A percentile compares a stretch with the other conserved stretches of the same genome.
phyloP scores from a whole-genome alignment of 371 early-diverging fungal species.

The Zychaea mexicana region DNA sequence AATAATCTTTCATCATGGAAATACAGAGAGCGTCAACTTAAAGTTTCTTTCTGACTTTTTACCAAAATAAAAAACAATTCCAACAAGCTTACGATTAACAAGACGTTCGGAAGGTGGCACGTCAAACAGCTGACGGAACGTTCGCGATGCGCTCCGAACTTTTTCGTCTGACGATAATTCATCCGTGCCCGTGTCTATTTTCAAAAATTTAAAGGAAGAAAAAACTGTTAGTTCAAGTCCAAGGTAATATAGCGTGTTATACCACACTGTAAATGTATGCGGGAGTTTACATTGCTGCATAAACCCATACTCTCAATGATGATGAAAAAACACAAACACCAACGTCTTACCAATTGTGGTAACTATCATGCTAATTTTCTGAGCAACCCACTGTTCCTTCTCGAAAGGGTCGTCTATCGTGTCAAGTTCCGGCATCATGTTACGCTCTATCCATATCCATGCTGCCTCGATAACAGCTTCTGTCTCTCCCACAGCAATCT shows the following conservation, averaged over 20 bases:
- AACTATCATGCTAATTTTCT: slow-evolving; percentile 88
- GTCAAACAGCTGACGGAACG: slow-evolving; percentile 90
- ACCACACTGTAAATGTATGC: no score
- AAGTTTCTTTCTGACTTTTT: no score
- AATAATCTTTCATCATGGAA: slow-evolving; percentile 68
- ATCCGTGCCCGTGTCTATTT: slow-evolving; percentile 67
- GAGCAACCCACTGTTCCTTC: slow-evolving; percentile 82
- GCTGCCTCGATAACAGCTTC: slow-evolving; percentile 79
- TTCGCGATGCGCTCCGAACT: slow-evolving; percentile 85
- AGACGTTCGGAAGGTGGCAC: slow-evolving; percentile 83
- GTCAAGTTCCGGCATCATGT: slow-evolving; percentile 73
- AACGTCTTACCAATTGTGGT: slow-evolving; percentile 65
- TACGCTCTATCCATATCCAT: slow-evolving; percentile 91
- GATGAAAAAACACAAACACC: background rate
- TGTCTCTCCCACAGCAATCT: slow-evolving; percentile 79
- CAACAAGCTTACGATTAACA: slow-evolving; percentile 72
- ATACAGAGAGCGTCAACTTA: no score
- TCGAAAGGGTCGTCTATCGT: slow-evolving; percentile 80
- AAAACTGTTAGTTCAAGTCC: background rate
- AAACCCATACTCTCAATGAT: no score
- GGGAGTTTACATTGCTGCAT: no score
- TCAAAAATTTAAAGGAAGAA: background rate
- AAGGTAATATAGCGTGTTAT: no score
- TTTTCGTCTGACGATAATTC: slow-evolving; percentile 83
- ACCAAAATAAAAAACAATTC: background rate